Conservation (phyloP, 352 stramenopile species). For the Phytophthora pinifolia region DNA sequence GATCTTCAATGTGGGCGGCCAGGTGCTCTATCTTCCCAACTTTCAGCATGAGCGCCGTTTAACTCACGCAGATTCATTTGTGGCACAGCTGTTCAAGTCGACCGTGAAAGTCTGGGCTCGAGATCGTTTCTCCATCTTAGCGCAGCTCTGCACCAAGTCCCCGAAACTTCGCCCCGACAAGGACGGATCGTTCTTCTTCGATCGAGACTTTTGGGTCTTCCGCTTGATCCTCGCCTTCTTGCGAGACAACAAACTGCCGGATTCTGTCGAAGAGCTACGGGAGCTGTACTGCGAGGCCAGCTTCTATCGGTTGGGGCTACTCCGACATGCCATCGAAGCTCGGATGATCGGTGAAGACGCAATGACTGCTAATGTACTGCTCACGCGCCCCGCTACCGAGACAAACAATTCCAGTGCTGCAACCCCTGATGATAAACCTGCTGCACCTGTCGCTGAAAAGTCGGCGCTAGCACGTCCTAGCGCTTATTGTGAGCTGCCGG, state of each 20-base stretch:
- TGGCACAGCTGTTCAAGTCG: conserved; percentile 60
- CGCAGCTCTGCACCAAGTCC: conserved; percentile 69
- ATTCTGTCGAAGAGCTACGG: conserved; percentile 57
- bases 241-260: conserved; percentile 59
- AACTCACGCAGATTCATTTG: not conserved
- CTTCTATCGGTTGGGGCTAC: conserved; percentile 72
- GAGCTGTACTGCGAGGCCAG: conserved; percentile 79
- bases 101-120: conserved; percentile 74
- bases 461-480: conserved; percentile 14
- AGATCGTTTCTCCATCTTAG: conserved; percentile 81
- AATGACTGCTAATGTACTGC: conserved; percentile 32
- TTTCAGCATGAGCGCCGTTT: not conserved
- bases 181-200: conserved; percentile 68
- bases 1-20: conserved; percentile 71
- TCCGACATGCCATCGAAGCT: conserved; percentile 76
- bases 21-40: conserved; percentile 25
- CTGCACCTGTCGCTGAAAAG: not conserved
- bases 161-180: conserved; percentile 54
- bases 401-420: not conserved
- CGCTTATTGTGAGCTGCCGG: conserved; percentile 58
- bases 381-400: not conserved
- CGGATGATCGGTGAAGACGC: conserved; percentile 68
- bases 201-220: conserved; percentile 76
- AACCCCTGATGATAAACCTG: conserved; percentile 2
- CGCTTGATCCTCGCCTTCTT: conserved; percentile 72